Conservation (phyloP, 1,284 basidiomycete genomes). For the Puccinia horiana region DNA sequence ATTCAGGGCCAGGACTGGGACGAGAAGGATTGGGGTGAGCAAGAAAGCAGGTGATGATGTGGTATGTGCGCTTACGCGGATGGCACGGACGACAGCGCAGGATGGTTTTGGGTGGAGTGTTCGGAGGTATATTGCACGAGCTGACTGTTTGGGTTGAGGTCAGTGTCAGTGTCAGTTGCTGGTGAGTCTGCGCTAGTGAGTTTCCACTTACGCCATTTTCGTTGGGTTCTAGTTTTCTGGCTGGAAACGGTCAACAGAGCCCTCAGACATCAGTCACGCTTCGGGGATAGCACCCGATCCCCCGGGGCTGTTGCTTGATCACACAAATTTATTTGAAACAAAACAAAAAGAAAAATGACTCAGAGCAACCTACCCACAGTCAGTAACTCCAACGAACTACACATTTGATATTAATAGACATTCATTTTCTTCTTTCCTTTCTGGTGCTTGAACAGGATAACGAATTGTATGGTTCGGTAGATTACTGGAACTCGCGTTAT, state of each 20-base stretch:
- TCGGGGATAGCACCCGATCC: no score
- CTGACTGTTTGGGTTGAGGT: constrained; percentile 1
- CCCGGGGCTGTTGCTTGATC: no score
- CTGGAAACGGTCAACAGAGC: no score
- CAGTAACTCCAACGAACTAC: background rate
- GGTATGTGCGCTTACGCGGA: background rate
- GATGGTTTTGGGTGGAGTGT: background rate
- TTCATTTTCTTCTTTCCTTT: background rate
- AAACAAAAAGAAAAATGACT: background rate
- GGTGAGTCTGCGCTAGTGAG: background rate
- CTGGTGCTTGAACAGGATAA: constrained; percentile 9
- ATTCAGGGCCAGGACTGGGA: background rate
- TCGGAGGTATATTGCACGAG: background rate
- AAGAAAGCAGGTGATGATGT: background rate
- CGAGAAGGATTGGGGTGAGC: background rate
- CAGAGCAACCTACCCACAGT: background rate
- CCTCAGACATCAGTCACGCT: no score
- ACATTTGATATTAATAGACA: background rate
- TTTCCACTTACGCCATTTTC: background rate
- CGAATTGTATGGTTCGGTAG: constrained; percentile 35
- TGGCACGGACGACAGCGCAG: background rate
- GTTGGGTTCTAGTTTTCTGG: no score
- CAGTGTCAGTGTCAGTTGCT: no score
- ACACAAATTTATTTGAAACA: no score
- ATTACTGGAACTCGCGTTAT: constrained; percentile 45